Base-by-base conservation (phyloP, 768 basidiomycete genomes). In the Cystobasidium tubakii region DNA sequence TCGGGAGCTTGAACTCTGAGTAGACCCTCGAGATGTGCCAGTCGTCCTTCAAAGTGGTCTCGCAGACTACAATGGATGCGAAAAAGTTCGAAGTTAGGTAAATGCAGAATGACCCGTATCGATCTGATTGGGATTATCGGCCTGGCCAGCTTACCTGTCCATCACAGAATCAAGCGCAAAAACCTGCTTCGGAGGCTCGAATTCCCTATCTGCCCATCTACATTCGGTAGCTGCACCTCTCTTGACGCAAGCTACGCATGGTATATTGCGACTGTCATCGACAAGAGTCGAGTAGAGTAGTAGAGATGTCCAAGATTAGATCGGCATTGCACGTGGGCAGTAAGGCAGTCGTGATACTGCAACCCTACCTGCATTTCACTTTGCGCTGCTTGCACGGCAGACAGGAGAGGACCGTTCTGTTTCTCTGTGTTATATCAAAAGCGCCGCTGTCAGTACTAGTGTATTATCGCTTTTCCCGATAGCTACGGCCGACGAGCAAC, bases 111-210 rank as follows among this genome's bases (percentile, higher is more conserved):
- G n/a, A n/a, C n/a, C n/a, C n/a, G n/a, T n/a, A n/a, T n/a, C n/a
- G n/a, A n/a, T n/a, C n/a, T n/a, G n/a, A n/a, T n/a, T n/a, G n/a
- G n/a, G n/a, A n/a, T n/a, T n/a, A n/a, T n/a, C n/a, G n/a, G n/a
- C n/a, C n/a, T n/a, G n/a, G n/a, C n/a, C n/a, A n/a, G n/a, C 46
- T 15, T 21, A 50, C 46, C 46, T 60, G 23, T 60, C 57, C 57
- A 60, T 60, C 4, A 60, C 57, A 60, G 29, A 60, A 34, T 60
- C 57, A 6, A 60, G 27, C 29, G 57, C 57, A 60, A 60, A 60
- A 25, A 60, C 57, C 57, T 60, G 57, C 57, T 60, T 60, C 13
- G 57, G 57, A 27, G 57, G 57, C 57, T 60, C 57, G 57, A 60
- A 60, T 34, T 60, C 57, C 27, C 21, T 60, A 27, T 60, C 57